Base-by-base conservation (phyloP, 768 basidiomycete species). In the Lactifluus volemus region DNA sequence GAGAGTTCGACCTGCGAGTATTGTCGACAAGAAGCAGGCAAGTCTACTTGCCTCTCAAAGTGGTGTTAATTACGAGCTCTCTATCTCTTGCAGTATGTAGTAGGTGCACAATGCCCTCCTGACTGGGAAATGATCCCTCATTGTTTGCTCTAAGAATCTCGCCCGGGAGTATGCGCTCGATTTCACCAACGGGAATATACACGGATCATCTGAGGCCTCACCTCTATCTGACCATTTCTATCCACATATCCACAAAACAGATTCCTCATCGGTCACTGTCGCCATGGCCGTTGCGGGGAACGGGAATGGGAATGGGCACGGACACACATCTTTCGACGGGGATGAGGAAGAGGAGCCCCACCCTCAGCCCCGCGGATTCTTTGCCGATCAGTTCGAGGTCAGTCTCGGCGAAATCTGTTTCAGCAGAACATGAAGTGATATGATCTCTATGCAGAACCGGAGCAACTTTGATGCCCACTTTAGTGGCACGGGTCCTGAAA, bases 21-120 rank as follows among this genome's bases (percentile, higher is more conserved):
- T 98, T 63, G 89, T 99, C 12, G 96, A 98, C 75, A 92, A 92
- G 74, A 93, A 92, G 71, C 94, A 97, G 82, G 90, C 86, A 57
- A 57, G 60, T 25, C 53, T 45, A 78, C 67, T 29, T 42, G 54
- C 38, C 41, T 67, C 68, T 53, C 67, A 41, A n/a, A 41, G 10
- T 41, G 32, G 32, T 17, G 25, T 7, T 53, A 3, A 54, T 25
- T 42, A 61, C 29, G n/a, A 14, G 25, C 66, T 41, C 57, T 65
- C 54, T 19, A 59, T 53, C 68, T 21, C 45, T 58, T 19, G 29
- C 45, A 44, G 53, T 65, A 63, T 53, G 59, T 65, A 14, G 59
- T 88, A 73, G 69, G 84, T 78, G 36, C 15, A 29, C 21, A 21
- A 10, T 29, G 4, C n/a, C 53, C 30, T 10, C 30, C 7, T 11